phyloP scores from a whole-genome alignment of 495 filamentous ascomycete genomes.

The Penicillium salamii region DNA sequence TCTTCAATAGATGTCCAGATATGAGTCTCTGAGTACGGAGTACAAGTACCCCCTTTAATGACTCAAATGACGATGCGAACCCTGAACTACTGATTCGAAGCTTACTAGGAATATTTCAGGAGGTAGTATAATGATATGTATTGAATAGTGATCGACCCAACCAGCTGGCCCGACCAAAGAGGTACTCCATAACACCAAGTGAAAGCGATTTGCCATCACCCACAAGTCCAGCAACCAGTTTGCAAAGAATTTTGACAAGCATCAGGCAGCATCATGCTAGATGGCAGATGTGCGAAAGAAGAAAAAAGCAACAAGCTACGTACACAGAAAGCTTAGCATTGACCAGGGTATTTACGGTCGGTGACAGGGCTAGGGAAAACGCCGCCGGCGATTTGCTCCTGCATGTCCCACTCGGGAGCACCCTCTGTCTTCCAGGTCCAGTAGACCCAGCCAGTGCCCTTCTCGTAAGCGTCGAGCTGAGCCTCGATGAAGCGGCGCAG shows the following conservation, averaged over 20 bases:
- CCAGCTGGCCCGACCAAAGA: neutral
- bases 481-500: conserved; percentile 64
- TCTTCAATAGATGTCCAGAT: too few species aligned
- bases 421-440: conserved; percentile 87
- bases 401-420: conserved; percentile 85
- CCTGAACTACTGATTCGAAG: too few species aligned
- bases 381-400: conserved; percentile 55
- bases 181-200: neutral
- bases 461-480: conserved; percentile 72
- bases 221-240: conserved; percentile 7
- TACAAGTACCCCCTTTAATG: too few species aligned
- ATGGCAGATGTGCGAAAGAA: neutral
- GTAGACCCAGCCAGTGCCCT: conserved; percentile 69
- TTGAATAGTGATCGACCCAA: neutral
- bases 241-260: neutral
- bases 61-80: too few species aligned
- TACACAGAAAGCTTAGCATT: conserved; percentile 29
- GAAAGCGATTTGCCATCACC: neutral
- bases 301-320: neutral
- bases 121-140: neutral
- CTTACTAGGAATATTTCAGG: too few species aligned
- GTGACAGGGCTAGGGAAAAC: conserved; percentile 63
- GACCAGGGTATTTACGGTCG: conserved; percentile 44
- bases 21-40: too few species aligned
- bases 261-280: neutral